Conservation (phyloP, 352 stramenopile genomes). For the Thraustotheca clavata region DNA sequence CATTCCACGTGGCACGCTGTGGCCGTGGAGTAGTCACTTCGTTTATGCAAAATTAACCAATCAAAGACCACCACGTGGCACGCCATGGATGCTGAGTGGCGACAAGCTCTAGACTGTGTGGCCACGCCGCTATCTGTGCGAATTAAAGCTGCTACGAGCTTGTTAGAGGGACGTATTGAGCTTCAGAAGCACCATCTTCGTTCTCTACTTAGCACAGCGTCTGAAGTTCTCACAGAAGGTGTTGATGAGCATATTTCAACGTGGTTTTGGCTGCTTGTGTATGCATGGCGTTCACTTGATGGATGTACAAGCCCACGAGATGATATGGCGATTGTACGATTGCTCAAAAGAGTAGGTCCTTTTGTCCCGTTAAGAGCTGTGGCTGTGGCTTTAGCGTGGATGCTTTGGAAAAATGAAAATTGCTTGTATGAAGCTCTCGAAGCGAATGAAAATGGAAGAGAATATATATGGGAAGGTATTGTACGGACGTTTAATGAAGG, state of each 20-base stretch:
- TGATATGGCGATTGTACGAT: background rate
- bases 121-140: background rate
- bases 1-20: too few relatives aligned
- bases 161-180: background rate
- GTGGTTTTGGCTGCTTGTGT: constrained; percentile 2
- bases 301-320: background rate
- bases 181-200: background rate
- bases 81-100: background rate
- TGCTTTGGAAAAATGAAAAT: background rate
- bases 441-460: background rate
- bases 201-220: constrained; percentile 7
- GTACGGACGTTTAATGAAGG: constrained; percentile 11
- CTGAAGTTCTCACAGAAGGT: background rate
- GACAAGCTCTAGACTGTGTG: background rate
- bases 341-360: background rate
- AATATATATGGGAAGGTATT: constrained; percentile 21
- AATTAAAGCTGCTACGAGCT: background rate
- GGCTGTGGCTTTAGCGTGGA: background rate
- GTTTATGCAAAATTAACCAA: too few relatives aligned
- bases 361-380: constrained; percentile 10
- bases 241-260: background rate
- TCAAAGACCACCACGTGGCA: too few relatives aligned
- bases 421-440: background rate
- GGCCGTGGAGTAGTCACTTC: too few relatives aligned
- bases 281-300: background rate